Percentiles rank a stretch among this genome's conserved stretches.
phyloP scores from a whole-genome alignment of 1,284 basidiomycete genomes.

The Trichosporon sp. region DNA sequence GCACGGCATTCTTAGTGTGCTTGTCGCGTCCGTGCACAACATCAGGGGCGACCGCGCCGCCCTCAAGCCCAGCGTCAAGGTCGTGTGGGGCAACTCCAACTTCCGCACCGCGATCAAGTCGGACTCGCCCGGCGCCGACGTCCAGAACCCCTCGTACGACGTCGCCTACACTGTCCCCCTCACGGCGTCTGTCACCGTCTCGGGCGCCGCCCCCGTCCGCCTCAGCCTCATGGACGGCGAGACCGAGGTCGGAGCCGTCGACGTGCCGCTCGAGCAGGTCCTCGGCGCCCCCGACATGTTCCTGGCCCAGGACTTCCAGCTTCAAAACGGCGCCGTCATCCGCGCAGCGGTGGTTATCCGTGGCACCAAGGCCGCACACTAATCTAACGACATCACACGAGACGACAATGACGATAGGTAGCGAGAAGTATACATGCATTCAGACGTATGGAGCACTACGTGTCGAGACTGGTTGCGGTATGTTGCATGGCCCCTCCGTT shows the following conservation, averaged over 20 bases:
- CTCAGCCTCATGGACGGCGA: slow-evolving; percentile 13
- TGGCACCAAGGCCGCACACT: slow-evolving; percentile 3
- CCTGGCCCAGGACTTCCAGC: slow-evolving; percentile 3
- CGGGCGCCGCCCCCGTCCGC: slow-evolving; percentile 4
- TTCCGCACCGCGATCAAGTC: slow-evolving; percentile 14
- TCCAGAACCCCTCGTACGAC: slow-evolving; percentile 15
- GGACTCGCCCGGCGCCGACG: slow-evolving; percentile 13
- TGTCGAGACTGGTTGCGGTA: too few species aligned
- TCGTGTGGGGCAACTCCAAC: slow-evolving; percentile 11
- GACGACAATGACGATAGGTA: not conserved
- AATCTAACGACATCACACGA: not conserved
- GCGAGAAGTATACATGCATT: not conserved
- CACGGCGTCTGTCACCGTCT: slow-evolving; percentile 2
- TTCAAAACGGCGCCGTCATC: slow-evolving; percentile 6
- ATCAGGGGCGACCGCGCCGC: slow-evolving; percentile 8
- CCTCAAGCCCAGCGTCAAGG: slow-evolving; percentile 15
- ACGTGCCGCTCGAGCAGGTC: slow-evolving; percentile 9
- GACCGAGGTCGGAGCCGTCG: slow-evolving; percentile 7
- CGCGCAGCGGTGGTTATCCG: slow-evolving; percentile 9
- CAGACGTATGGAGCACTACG: too few species aligned
- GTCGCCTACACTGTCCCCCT: slow-evolving; percentile 9
- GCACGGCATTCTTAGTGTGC: slow-evolving; percentile 10
- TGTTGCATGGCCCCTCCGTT: too few species aligned
- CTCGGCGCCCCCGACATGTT: slow-evolving; percentile 6
- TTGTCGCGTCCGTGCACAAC: slow-evolving; percentile 7